Base-by-base conservation (phyloP, 2,329 filamentous ascomycete genomes). In the Zelopaecilomyces penicillatus region DNA sequence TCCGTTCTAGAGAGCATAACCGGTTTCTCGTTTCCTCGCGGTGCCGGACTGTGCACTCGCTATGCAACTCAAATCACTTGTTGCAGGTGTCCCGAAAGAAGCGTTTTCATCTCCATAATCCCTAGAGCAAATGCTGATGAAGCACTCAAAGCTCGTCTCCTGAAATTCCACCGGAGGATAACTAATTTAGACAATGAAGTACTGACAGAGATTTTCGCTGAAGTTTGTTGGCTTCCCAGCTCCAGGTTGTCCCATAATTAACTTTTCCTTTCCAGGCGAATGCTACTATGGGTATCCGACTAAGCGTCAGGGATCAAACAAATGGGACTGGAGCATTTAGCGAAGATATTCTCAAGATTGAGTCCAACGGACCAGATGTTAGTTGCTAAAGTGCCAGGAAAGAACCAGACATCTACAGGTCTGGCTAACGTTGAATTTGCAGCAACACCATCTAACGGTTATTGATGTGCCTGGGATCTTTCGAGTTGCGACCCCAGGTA, bases 1-100 rank as follows among this genome's bases (percentile, higher is more conserved):
- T 91, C 86, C 2, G 83, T 93, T 12, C 69, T 93, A 30, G 86
- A 93, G 59, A 89, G 66, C 12, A 49, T 76, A 30, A 75, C 72
- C 0, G 69, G 68, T 0, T 70, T 75, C 31, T 64, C 65, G 0
- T 73, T 76, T 34, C 72, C 73, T 4, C 63, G 68, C 2, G 63
- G 54, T 1, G 61, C 62, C 0, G 67, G 62, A 0, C 64, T 74
- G 1, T 74, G 73, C 38, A 76, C 73, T 0, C 63, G 73, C 0
- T 72, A 73, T 37, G 71, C 66, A 0, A 76, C 73, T 4, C 51
- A 56, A 30, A 52, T 56, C n/a, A 48, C 49, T 1, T 52, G 50
- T 30, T 47, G 47, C 26, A 46, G 54, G 1, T 50, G 52, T 11
- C 26, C 11, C 66, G 60, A 44, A 61, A 29, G 57, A n/a, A 63